These are phyloP conservation scores for Cercophora samala DNA, from an alignment of 495 filamentous ascomycete genomes.

Conservation along the genomic window DNA sequence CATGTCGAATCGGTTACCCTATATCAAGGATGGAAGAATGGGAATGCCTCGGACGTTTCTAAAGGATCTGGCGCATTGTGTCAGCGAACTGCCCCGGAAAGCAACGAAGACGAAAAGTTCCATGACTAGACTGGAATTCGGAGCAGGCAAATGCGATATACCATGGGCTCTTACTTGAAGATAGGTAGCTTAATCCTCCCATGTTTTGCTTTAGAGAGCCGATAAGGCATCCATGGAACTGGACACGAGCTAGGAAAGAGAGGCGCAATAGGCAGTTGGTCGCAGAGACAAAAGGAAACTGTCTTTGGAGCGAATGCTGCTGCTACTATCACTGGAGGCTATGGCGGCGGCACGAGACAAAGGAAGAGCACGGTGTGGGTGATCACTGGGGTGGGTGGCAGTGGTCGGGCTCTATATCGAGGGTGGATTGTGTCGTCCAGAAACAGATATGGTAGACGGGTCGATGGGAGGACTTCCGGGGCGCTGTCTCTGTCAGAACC, in stretches of 20 bases:
- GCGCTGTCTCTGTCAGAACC: not conserved
- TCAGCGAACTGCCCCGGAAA: not conserved
- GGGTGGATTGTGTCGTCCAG: not conserved
- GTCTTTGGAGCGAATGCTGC: no score
- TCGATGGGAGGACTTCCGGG: not conserved
- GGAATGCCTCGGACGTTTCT: not conserved
- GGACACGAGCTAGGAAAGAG: not conserved
- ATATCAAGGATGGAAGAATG: conserved; percentile 18
- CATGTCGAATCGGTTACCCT: conserved; percentile 32
- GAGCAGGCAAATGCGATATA: not conserved
- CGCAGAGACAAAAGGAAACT: not conserved
- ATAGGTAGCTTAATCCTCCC: not conserved
- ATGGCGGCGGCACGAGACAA: not conserved
- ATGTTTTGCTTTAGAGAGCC: not conserved
- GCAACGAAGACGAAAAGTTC: not conserved
- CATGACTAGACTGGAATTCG: not conserved
- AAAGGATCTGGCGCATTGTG: not conserved
- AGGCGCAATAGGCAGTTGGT: not conserved
- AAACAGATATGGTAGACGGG: not conserved
- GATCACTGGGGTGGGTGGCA: not conserved
- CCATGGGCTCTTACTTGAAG: not conserved
- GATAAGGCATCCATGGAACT: not conserved
- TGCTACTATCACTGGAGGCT: not conserved
- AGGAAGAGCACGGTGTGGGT: not conserved
- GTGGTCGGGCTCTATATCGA: conserved; percentile 2